Base-by-base conservation (phyloP, 331 rosid genomes). In the Cydonia oblonga region DNA sequence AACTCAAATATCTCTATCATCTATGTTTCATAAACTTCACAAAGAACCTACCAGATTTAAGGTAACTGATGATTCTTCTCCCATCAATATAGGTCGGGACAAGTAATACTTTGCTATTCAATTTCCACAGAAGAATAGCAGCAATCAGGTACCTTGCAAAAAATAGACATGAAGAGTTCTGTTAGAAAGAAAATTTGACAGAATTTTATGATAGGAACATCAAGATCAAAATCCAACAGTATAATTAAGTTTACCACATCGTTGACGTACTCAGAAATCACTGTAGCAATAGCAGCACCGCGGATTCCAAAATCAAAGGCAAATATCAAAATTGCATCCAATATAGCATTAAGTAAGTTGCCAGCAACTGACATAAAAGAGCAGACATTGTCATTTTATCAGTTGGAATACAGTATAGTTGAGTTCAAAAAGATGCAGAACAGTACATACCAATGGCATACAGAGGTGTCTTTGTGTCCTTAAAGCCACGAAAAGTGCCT, bases 401-500 rank as follows among this genome's bases (percentile, higher is more conserved):
- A 76, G 29, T 53, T 19, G 52, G 65, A 51, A 78, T 51, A 66
- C 25, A 44, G 24, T 14, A 14, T 14, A 16, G 53, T 14, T 44
- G 19, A 44, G 7, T 46, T 46, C 1, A 46, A 18, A 46, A 46
- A 16, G n/a, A 46, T 46, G 8, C 20, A 16, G 4, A 16, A 49
- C 20, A 49, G 6, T 49, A 82, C 91, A 86, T 87, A 84, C 98
- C 90, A 78, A 91, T 83, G 33, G 98, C 97, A 84, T 75, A 93
- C 24, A 93, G 75, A 78, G 98, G 98, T 1, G 96, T 89, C 85
- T 89, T 93, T 30, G 95, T 93, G 78, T 93, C 98, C 88, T 70
- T 82, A 79, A 87, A 90, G 75, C 98, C 98, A 64, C 98, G 97
- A 75, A 89, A 93, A 40, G 96, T 85, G 77, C 98, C 98, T 78